phyloP scores from a whole-genome alignment of 2,329 filamentous ascomycete species.

The Fusarium pseudograminearum region DNA sequence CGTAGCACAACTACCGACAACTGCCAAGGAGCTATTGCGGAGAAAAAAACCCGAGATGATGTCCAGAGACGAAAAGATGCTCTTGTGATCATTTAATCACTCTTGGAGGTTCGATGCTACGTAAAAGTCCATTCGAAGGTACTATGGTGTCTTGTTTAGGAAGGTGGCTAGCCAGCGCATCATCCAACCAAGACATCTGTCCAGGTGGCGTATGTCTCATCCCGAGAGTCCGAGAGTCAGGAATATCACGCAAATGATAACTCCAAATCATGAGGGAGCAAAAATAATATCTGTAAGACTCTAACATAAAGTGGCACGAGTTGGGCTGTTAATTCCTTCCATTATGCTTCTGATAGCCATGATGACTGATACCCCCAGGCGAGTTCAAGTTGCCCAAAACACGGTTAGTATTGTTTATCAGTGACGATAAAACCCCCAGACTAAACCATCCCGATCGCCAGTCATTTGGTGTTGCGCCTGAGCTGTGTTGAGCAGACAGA shows the following conservation, averaged over 20 bases:
- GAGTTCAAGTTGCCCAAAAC: not conserved
- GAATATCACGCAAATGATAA: not conserved
- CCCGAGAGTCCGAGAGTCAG: not conserved
- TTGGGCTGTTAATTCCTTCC: not conserved
- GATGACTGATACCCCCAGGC: not conserved
- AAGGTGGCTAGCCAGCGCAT: slow-evolving; percentile 15
- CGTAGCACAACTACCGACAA: not conserved
- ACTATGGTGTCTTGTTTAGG: slow-evolving; percentile 2
- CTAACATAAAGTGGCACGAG: not conserved
- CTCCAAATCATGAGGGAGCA: not conserved
- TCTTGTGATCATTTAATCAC: slow-evolving; percentile 6
- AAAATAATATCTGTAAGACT: not conserved
- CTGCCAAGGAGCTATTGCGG: not conserved
- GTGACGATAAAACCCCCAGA: not conserved
- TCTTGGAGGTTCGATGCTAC: slow-evolving; percentile 6
- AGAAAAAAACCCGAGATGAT: not conserved
- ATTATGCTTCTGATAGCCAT: not conserved
- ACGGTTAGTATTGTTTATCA: not conserved
- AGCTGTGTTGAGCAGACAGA: not conserved
- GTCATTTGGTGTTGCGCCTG: not conserved
- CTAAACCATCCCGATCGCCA: not conserved
- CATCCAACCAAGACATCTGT: slow-evolving; percentile 12
- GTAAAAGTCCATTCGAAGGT: not conserved
- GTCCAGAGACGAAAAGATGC: not conserved
- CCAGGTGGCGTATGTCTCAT: slow-evolving; percentile 29